Base-by-base conservation (phyloP, 2,329 filamentous ascomycete genomes). In the Graphiopsis chlorocephala region DNA sequence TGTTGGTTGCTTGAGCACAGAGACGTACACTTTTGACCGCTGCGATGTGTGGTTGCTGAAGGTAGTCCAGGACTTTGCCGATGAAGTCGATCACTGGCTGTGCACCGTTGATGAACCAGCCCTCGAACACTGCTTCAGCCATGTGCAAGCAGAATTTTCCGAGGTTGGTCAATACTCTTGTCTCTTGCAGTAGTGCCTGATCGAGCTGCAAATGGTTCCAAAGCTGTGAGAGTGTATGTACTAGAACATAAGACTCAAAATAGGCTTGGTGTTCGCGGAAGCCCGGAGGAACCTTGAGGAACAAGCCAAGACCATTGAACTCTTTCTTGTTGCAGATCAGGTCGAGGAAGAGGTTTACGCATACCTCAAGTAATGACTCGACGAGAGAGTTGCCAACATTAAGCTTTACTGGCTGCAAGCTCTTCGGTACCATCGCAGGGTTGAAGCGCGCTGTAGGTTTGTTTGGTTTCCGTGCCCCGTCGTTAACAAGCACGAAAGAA, bases 261-360 rank as follows among this genome's bases (percentile, higher is more conserved):
- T 93, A 96, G 0, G 93, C 92, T 72, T 97, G 93, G 70, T 98
- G 93, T 74, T 98, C 95, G 70, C 94, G 87, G 72, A 96, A 97
- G 0, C 94, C 93, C 0, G 95, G 92, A 1, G 96, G 95, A 0
- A 94, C 90, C 75, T 95, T 97, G 61, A 91, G 81, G 72, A 92
- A 96, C 11, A 99, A 80, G 0, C 90, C 88, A 61, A 99, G 90
- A 0, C 95, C 94, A 2, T 89, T 84, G 73, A 98, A 99, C 61
- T 99, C 95, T 74, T 97, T 97, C 28, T 92, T 88, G 31, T 85
- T 85, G 48, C 97, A 86, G 0, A 98, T 80, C 71, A 98, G 92
- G 71, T 97, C 93, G 58, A 90, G 84, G 72, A 97, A 96, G 0
- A 97, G 87, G 23, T 85, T 86, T 57, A 95, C 83, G 1, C 94